Percentiles rank a stretch among this genome's conserved stretches.
Conservation (phyloP, 257 asterid genomes). For the Scutellaria galericulata region DNA sequence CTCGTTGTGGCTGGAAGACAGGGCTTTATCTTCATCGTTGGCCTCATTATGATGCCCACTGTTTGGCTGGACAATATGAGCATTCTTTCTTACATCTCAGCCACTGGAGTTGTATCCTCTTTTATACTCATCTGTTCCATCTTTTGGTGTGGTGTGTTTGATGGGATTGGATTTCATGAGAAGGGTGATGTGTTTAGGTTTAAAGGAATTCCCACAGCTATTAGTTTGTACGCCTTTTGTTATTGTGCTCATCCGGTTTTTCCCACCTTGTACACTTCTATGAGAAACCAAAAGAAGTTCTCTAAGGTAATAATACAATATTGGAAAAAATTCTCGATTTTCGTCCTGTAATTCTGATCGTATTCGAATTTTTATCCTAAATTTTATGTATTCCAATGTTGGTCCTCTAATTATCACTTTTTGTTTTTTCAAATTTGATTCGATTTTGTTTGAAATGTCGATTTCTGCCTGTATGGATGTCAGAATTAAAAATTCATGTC, state of each 20-base stretch:
- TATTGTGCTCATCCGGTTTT: slow-evolving; percentile 98
- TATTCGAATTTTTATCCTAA: too few relatives aligned
- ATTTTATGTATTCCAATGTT: too few relatives aligned
- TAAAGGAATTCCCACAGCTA: slow-evolving; percentile 71
- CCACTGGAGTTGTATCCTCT: slow-evolving; percentile 79
- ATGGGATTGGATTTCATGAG: slow-evolving; percentile 64
- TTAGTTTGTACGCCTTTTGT: slow-evolving; percentile 83
- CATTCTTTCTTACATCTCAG: slow-evolving; percentile 81
- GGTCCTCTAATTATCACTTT: too few relatives aligned
- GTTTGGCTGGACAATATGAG: slow-evolving; percentile 77
- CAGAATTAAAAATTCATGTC: too few relatives aligned
- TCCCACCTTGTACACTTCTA: slow-evolving; percentile 86
- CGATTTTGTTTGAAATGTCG: too few relatives aligned
- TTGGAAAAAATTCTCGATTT: too few relatives aligned
- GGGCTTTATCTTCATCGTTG: slow-evolving; percentile 56
- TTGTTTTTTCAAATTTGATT: too few relatives aligned
- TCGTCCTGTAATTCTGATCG: too few relatives aligned
- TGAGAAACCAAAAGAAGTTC: slow-evolving; percentile 70
- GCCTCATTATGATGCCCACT: slow-evolving; percentile 67
- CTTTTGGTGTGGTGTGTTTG: slow-evolving; percentile 65
- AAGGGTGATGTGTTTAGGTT: slow-evolving; percentile 49
- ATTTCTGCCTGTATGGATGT: too few relatives aligned
- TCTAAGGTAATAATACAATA: slow-evolving; percentile 58
- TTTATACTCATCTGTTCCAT: slow-evolving; percentile 64
- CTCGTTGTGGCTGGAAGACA: slow-evolving; percentile 54